phyloP scores from a whole-genome alignment of 2,329 filamentous ascomycete genomes.

The Chaetomium olivaceum region DNA sequence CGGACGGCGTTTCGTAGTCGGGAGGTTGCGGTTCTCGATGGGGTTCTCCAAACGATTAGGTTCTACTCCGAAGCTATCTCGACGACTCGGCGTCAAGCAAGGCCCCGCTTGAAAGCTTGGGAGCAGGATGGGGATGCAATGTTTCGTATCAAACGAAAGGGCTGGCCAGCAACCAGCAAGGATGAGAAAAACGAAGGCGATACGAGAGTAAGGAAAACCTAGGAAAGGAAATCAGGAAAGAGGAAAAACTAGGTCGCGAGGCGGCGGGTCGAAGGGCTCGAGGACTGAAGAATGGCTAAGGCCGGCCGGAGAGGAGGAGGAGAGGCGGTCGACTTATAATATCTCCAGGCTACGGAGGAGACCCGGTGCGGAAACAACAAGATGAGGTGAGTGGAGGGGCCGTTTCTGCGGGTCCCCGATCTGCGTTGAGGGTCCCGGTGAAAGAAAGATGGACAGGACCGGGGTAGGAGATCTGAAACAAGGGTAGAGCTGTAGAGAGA shows the following conservation, averaged over 20 bases:
- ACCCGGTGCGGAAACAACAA: slow-evolving; percentile 29
- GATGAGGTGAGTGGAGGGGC: slow-evolving; percentile 18
- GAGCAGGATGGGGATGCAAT: slow-evolving; percentile 30
- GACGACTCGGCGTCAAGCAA: slow-evolving; percentile 24
- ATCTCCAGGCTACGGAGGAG: slow-evolving; percentile 25
- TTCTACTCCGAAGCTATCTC: slow-evolving; percentile 12
- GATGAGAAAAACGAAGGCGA: slow-evolving; percentile 21
- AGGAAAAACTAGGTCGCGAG: slow-evolving; percentile 41
- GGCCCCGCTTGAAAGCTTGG: slow-evolving; percentile 23
- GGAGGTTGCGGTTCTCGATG: slow-evolving; percentile 22
- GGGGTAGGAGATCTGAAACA: slow-evolving; percentile 39
- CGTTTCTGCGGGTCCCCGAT: slow-evolving; percentile 21
- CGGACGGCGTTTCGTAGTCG: slow-evolving; percentile 10
- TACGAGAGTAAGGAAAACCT: slow-evolving; percentile 37
- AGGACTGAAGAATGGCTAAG: slow-evolving; percentile 41
- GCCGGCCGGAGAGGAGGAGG: slow-evolving; percentile 33
- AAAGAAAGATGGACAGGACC: slow-evolving; percentile 32
- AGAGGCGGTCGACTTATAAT: slow-evolving; percentile 36
- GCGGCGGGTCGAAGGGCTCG: slow-evolving; percentile 33
- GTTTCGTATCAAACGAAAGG: slow-evolving; percentile 48
- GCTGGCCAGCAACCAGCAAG: slow-evolving; percentile 32
- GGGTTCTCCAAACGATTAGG: slow-evolving; percentile 19
- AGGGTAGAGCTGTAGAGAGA: slow-evolving; percentile 37
- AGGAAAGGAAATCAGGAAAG: slow-evolving; percentile 41
- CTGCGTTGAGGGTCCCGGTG: slow-evolving; percentile 3